Percentiles rank a stretch among this genome's conserved stretches.
Conservation (phyloP, 306 rosid species). For the Macrotyloma uniflorum region DNA sequence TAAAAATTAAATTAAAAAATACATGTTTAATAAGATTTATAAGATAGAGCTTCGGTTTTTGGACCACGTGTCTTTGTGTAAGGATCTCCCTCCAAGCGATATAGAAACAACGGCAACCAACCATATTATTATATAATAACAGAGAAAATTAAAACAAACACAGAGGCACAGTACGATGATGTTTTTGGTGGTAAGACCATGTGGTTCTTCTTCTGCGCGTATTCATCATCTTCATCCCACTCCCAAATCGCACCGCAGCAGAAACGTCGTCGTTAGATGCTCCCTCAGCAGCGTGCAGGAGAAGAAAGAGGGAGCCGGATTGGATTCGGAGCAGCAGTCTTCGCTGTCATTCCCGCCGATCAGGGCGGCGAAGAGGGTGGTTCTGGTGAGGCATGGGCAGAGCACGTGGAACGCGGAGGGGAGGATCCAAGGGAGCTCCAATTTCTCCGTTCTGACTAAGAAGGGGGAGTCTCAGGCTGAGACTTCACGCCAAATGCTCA, state of each 20-base stretch:
- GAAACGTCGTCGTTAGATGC: constrained; percentile 44
- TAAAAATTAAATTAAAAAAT: too few relatives aligned
- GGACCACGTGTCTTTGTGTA: constrained; percentile 42
- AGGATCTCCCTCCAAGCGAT: constrained; percentile 34
- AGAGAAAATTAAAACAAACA: not conserved
- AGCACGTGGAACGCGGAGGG: constrained; percentile 99
- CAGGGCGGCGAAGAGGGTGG: constrained; percentile 72
- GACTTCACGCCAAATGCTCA: constrained; percentile 84
- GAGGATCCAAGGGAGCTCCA: constrained; percentile 91
- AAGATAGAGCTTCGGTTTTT: constrained; percentile 7
- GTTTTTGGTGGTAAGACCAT: constrained; percentile 42
- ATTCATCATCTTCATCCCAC: not conserved
- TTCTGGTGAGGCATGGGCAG: constrained; percentile 91
- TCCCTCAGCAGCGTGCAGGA: constrained; percentile 54
- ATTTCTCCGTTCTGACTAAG: constrained; percentile 81
- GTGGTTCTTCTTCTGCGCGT: not conserved
- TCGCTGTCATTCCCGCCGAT: constrained; percentile 54
- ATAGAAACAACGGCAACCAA: constrained; percentile 43
- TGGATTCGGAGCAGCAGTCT: constrained; percentile 48
- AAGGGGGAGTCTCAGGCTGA: constrained; percentile 94
- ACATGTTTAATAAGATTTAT: not conserved
- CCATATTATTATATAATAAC: not conserved
- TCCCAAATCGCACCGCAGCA: constrained; percentile 7
- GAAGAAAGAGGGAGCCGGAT: constrained; percentile 32
- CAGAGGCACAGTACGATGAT: constrained; percentile 38